phyloP scores from a whole-genome alignment of 192 early-diverging fungal genomes.

The Oehlia diaphana region DNA sequence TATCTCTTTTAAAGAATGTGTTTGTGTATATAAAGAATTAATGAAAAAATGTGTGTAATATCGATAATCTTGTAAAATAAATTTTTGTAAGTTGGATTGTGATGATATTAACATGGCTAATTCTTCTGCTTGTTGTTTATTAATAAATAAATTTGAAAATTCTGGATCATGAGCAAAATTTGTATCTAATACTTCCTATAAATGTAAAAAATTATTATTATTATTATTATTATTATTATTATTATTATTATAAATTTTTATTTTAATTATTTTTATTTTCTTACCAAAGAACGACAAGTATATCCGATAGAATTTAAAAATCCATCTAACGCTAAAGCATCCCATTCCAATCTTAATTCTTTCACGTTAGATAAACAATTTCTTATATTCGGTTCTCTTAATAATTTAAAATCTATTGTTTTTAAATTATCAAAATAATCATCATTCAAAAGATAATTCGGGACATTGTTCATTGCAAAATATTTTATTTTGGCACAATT shows the following conservation, averaged over 20 bases:
- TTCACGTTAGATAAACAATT: neutral
- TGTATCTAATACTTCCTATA: neutral
- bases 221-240: neutral
- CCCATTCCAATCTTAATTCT: neutral
- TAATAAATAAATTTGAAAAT: neutral
- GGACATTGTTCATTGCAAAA: conserved; percentile 2
- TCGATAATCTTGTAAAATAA: conserved; percentile 7
- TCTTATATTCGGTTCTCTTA: neutral
- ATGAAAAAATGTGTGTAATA: conserved; percentile 9
- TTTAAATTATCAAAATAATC: conserved; percentile 11
- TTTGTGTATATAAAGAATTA: neutral
- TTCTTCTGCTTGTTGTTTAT: neutral
- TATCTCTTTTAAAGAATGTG: neutral
- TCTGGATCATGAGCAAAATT: conserved; percentile 13
- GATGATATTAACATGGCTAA: neutral
- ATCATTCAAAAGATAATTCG: neutral
- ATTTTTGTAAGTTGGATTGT: neutral
- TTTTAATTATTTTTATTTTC: neutral
- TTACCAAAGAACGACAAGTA: neutral
- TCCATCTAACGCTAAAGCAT: conserved; percentile 5
- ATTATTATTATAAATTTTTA: no score
- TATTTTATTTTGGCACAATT: neutral
- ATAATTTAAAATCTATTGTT: neutral
- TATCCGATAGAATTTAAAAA: neutral
- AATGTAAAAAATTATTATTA: neutral